phyloP scores from a whole-genome alignment of 441 rosid species.

The Mallotus repandus region DNA sequence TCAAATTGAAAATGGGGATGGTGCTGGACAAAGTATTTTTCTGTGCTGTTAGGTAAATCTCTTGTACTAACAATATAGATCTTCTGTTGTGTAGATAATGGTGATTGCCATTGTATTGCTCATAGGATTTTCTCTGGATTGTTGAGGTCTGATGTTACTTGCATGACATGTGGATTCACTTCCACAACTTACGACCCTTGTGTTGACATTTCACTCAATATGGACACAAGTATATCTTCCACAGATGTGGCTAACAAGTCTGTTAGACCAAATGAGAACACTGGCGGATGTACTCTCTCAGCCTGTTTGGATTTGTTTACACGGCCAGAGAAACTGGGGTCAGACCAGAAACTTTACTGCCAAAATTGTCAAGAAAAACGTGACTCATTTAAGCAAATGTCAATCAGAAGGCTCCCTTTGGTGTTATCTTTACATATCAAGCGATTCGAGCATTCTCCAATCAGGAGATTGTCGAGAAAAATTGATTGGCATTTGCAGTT shows the following conservation, averaged over 20 bases:
- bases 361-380: conserved; percentile 66
- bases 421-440: conserved; percentile 77
- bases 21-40: not conserved
- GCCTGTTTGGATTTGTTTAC: conserved; percentile 84
- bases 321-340: conserved; percentile 69
- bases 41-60: conserved; percentile 14
- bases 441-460: conserved; percentile 73
- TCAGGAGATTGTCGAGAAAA: conserved; percentile 58
- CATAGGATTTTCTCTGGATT: conserved; percentile 88
- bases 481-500: conserved; percentile 72
- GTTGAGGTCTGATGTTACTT: conserved; percentile 80
- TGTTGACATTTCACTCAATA: conserved; percentile 76
- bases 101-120: conserved; percentile 79
- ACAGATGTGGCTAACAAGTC: conserved; percentile 37
- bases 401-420: conserved; percentile 68
- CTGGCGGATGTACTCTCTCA: conserved; percentile 50
- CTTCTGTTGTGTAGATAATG: conserved; percentile 48
- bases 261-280: conserved; percentile 40
- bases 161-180: conserved; percentile 76
- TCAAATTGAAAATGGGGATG: not conserved
- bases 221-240: conserved; percentile 43
- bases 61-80: conserved; percentile 19
- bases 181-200: conserved; percentile 87
- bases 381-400: conserved; percentile 76
- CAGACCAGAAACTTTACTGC: conserved; percentile 79